Evolutionary conservation across 768 basidiomycete species (phyloP).

Genomic region (Suillus plorans): DNA sequence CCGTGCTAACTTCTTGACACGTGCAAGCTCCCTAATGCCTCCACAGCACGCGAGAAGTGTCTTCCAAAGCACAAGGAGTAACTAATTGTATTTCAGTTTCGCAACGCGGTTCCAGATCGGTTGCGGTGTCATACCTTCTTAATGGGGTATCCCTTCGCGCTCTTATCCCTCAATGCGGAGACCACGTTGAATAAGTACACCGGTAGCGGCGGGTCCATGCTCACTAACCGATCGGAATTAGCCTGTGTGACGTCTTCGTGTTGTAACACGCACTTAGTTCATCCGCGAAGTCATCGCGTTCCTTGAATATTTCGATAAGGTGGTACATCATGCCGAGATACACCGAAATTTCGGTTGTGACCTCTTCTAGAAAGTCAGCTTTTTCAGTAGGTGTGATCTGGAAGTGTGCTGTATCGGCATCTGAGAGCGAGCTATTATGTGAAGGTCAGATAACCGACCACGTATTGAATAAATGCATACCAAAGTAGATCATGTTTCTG

Average conservation of each 20-base stretch:
- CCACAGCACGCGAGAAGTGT: slow-evolving; percentile 89
- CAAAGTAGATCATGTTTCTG: slow-evolving; percentile 84
- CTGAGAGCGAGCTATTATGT: slow-evolving; percentile 64
- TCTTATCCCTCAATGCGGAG: slow-evolving; percentile 88
- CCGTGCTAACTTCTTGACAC: slow-evolving; percentile 82
- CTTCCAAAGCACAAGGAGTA: slow-evolving; percentile 94
- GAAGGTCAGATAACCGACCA: slow-evolving; percentile 4
- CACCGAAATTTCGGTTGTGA: slow-evolving; percentile 90
- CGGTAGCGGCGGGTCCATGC: slow-evolving; percentile 90
- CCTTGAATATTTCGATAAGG: slow-evolving; percentile 89
- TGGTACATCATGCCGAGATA: slow-evolving; percentile 95
- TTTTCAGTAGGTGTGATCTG: slow-evolving; percentile 70
- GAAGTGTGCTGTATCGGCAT: slow-evolving; percentile 70
- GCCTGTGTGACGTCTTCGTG: neutral
- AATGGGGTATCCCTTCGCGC: slow-evolving; percentile 93
- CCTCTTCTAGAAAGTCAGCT: slow-evolving; percentile 82
- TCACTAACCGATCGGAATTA: slow-evolving; percentile 59
- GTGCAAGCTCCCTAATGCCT: slow-evolving; percentile 80
- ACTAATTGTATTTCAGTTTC: slow-evolving; percentile 41
- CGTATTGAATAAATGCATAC: slow-evolving; percentile 36
- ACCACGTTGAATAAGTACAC: slow-evolving; percentile 90
- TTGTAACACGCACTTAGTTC: slow-evolving; percentile 77
- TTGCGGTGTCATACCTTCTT: slow-evolving; percentile 68
- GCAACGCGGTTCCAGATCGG: neutral
- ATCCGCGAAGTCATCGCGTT: slow-evolving; percentile 92